Evolutionary conservation across 768 basidiomycete species (phyloP).

Genomic region (Lentinula guzmanii): DNA sequence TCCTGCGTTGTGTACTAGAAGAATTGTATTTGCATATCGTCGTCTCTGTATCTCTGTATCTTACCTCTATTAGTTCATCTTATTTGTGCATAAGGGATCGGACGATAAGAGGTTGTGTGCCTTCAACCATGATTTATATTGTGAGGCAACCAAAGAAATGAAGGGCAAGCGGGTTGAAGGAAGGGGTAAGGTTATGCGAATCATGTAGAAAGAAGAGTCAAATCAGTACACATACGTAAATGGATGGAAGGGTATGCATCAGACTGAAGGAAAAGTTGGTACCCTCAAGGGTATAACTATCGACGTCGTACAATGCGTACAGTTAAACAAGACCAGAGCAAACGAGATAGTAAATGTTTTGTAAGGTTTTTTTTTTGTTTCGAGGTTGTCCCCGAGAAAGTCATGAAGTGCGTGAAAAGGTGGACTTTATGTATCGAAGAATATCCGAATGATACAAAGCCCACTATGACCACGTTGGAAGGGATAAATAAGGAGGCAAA

Average conservation of each 20-base stretch:
- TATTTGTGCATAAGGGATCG: no score
- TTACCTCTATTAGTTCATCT: no score
- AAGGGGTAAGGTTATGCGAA: no score
- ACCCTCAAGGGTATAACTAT: slow-evolving; percentile 16
- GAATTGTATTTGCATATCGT: not conserved
- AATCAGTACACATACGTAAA: not conserved
- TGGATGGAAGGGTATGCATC: not conserved
- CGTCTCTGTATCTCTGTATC: no score
- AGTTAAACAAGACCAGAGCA: slow-evolving; percentile 10
- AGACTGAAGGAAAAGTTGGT: slow-evolving; percentile 14
- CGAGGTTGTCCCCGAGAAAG: slow-evolving; percentile 15
- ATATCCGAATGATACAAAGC: slow-evolving; percentile 1
- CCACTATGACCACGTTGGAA: not conserved
- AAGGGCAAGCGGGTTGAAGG: no score
- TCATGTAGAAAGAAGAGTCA: no score
- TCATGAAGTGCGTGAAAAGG: slow-evolving; percentile 11
- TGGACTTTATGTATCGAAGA: not conserved
- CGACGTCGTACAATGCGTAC: slow-evolving; percentile 13
- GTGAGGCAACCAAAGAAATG: no score
- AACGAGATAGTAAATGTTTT: slow-evolving; percentile 10
- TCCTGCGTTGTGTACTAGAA: slow-evolving; percentile 6
- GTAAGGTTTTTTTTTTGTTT: slow-evolving; percentile 4
- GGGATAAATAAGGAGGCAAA: slow-evolving; percentile 6
- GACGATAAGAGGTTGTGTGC: no score
- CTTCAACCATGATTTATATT: no score